A percentile compares a stretch with the other conserved stretches of the same genome.
Evolutionary conservation across 2,329 filamentous ascomycete genomes (phyloP).

Genomic region (Clonostachys byssicola): DNA sequence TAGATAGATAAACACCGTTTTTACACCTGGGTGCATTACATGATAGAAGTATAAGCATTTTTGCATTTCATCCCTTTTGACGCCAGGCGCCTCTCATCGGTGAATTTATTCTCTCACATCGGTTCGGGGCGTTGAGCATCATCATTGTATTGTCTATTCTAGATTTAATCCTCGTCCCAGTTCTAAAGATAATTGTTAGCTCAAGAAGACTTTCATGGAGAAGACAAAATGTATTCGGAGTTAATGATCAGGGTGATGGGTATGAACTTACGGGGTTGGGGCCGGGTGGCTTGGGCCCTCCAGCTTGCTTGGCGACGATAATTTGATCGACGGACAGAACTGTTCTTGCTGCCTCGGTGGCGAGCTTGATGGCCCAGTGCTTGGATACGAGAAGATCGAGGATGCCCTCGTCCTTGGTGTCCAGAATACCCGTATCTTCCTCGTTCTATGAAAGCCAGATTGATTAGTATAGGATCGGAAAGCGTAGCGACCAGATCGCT

Average conservation of each 20-base stretch:
- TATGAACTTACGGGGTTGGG: slow-evolving; percentile 66
- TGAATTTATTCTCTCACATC: too few species aligned
- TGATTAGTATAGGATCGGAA: neutral
- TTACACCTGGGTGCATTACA: too few species aligned
- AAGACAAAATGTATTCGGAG: neutral
- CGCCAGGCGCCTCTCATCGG: too few species aligned
- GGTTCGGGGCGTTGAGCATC: too few species aligned
- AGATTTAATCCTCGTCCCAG: slow-evolving; percentile 57
- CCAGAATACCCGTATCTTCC: slow-evolving; percentile 74
- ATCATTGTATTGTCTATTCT: neutral
- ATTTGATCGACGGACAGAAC: slow-evolving; percentile 97
- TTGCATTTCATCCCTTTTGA: too few species aligned
- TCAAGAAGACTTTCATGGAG: neutral
- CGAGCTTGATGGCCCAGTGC: slow-evolving; percentile 95
- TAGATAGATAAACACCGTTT: too few species aligned
- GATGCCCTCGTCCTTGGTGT: slow-evolving; percentile 84
- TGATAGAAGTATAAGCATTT: too few species aligned
- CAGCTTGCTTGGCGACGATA: slow-evolving; percentile 95
- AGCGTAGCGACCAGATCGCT: too few species aligned
- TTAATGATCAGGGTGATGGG: neutral
- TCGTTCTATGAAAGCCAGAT: slow-evolving; percentile 52
- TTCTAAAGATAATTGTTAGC: slow-evolving; percentile 35
- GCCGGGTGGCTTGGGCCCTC: slow-evolving; percentile 92
- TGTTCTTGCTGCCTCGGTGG: slow-evolving; percentile 90
- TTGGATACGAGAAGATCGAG: slow-evolving; percentile 89